Conservation (phyloP, 1,284 basidiomycete species). For the Pyrrhoderma lamaoense region DNA sequence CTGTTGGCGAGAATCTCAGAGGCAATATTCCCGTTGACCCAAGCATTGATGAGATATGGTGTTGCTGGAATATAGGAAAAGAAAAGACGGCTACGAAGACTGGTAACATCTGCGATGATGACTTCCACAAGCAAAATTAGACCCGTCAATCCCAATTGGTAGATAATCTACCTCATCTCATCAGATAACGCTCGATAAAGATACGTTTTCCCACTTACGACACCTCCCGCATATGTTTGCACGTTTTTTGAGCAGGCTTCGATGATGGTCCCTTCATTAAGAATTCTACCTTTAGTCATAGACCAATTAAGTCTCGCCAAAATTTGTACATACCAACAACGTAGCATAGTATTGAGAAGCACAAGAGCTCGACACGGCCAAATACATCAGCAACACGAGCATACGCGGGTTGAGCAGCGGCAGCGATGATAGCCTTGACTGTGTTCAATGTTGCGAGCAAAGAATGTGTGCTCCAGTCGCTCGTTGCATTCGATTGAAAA, state of each 20-base stretch:
- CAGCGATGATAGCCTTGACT: conserved; percentile 20
- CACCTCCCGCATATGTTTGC: conserved; percentile 29
- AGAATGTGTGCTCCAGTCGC: conserved; percentile 18
- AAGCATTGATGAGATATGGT: conserved; percentile 32
- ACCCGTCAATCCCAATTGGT: conserved; percentile 31
- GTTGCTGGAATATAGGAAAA: conserved; percentile 33
- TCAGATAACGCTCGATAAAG: not conserved
- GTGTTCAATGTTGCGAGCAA: conserved; percentile 20
- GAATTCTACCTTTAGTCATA: not conserved
- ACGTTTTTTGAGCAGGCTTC: conserved; percentile 28
- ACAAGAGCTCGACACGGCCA: conserved; percentile 30
- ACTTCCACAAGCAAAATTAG: conserved; percentile 32
- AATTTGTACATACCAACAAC: conserved; percentile 19
- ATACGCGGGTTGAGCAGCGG: conserved; percentile 21
- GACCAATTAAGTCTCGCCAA: not conserved
- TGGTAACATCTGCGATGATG: conserved; percentile 33
- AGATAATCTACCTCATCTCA: conserved; percentile 12
- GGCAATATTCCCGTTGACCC: conserved; percentile 31
- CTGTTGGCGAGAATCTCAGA: conserved; percentile 24
- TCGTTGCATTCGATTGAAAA: conserved; percentile 19
- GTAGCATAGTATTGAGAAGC: conserved; percentile 30
- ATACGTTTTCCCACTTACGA: conserved; percentile 19
- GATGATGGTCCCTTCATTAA: conserved; percentile 27
- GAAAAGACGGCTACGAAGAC: conserved; percentile 32
- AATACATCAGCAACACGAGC: conserved; percentile 25